Evolutionary conservation across 2,329 filamentous ascomycete genomes (phyloP), one percentile per base, ranked within the genome.

Genomic region (Colletotrichum viniferum): DNA sequence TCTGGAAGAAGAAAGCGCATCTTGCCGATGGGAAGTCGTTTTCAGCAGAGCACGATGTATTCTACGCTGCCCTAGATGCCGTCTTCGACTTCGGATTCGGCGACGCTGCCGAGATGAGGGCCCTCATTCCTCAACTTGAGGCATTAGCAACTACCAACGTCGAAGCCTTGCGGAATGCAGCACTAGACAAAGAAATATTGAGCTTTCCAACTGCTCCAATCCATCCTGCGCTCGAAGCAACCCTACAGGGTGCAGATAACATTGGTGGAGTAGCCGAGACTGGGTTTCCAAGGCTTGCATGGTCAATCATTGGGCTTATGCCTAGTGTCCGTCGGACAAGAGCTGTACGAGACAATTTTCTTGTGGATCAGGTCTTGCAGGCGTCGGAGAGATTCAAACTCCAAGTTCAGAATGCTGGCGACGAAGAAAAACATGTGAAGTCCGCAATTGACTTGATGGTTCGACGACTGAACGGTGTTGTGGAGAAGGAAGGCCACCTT

Each of bases 31-130:
- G 79, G 3, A 71, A 78, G 7, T 80, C 84, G 2, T 86, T 86
- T 56, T 63, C 78, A 7, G 84, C 81, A 3, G 69, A 76, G 5
- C 70, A 76, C 9, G 84, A 86, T 70, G 73, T 86, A 8, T 79
- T 80, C 58, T 77, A 82, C 18, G 79, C 79, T 0, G 79, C 82
- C 1, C 78, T 85, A 5, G 84, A 86, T 69, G 82, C 82, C 38
- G 83, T 86, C 34, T 84, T 86, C 67, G 82, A 81, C 2, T 36
- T 79, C 3, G 79, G 78, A 16, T 82, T 84, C 32, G 82, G 81
- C 34, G 38, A 60, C 24, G 66, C 58, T 14, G 10, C 32, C 5
- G 8, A 60, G 21, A 21, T 32, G 7, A 36, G 30, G 26, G 43
- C 64, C 0, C 64, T 56, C 4, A 10, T 36, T 7, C 64, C 64